Percentiles rank a stretch among this genome's conserved stretches.
phyloP scores from a whole-genome alignment of 2,329 filamentous ascomycete genomes.

The Colletotrichum plurivorum region DNA sequence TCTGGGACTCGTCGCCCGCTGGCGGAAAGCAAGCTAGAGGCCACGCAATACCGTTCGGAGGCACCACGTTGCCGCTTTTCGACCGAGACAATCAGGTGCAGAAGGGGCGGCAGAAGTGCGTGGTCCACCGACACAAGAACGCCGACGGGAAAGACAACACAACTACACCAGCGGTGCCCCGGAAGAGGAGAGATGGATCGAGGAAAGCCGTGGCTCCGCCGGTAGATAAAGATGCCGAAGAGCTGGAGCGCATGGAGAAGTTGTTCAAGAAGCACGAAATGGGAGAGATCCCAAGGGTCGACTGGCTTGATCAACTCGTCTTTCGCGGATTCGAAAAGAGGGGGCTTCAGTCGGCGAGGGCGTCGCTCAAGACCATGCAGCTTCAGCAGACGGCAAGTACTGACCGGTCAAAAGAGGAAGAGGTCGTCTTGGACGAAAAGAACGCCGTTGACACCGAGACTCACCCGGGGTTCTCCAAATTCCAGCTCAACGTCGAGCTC shows the following conservation, averaged over 20 bases:
- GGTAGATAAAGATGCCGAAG: constrained; percentile 81
- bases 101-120: constrained; percentile 93
- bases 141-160: constrained; percentile 89
- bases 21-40: constrained; percentile 78
- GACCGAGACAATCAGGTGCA: constrained; percentile 92
- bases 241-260: constrained; percentile 89
- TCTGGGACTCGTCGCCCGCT: constrained; percentile 93
- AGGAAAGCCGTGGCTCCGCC: constrained; percentile 64
- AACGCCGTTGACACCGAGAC: constrained; percentile 60
- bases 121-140: constrained; percentile 83
- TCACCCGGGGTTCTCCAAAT: constrained; percentile 67
- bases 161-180: constrained; percentile 79
- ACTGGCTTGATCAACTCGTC: constrained; percentile 96
- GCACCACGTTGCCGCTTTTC: constrained; percentile 93
- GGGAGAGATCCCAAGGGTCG: constrained; percentile 92
- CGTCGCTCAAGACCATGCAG: constrained; percentile 72
- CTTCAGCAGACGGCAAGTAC: constrained; percentile 59
- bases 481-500: constrained; percentile 90
- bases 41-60: constrained; percentile 92
- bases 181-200: constrained; percentile 64
- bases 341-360: constrained; percentile 74
- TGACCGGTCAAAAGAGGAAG: constrained; percentile 53
- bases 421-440: constrained; percentile 43
- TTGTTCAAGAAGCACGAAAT: constrained; percentile 98
- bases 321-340: constrained; percentile 91